These are phyloP conservation scores for Neonectria neomacrospora DNA, from an alignment of 2,329 filamentous ascomycete species.

Conservation along the genomic window DNA sequence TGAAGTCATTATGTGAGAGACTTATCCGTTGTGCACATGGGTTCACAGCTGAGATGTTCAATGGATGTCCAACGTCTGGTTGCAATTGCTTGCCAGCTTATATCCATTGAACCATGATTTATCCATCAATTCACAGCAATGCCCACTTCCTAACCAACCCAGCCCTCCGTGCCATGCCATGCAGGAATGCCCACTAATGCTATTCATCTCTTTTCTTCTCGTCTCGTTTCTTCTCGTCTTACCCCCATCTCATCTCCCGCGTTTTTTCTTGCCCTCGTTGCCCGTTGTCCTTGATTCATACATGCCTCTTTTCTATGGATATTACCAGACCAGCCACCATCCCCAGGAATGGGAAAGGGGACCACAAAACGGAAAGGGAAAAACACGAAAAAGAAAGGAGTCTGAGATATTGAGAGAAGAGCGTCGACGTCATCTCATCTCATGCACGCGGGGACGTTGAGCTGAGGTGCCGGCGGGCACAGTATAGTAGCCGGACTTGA, in stretches of 20 bases:
- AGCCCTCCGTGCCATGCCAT: background rate
- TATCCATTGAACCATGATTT: constrained; percentile 20
- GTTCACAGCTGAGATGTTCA: background rate
- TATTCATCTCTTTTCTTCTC: background rate
- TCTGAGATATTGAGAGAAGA: background rate
- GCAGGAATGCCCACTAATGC: background rate
- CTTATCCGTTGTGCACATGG: background rate
- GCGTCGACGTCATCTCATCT: background rate
- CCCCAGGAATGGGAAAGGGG: background rate
- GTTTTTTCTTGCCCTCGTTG: background rate
- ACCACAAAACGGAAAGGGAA: background rate
- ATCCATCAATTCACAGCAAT: background rate
- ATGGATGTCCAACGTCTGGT: constrained; percentile 21
- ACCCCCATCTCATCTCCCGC: constrained; percentile 14
- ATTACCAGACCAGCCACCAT: background rate
- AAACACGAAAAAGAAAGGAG: background rate
- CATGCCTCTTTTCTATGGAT: constrained; percentile 2
- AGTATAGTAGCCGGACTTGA: background rate
- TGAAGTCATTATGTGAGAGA: constrained; percentile 3
- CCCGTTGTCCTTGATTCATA: constrained; percentile 15
- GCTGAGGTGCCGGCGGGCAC: background rate
- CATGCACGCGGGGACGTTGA: background rate
- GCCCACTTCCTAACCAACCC: background rate
- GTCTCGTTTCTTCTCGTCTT: constrained; percentile 19
- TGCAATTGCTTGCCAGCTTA: constrained; percentile 33